Conservation (phyloP, 2,329 filamentous ascomycete genomes). For the Penicillium sp. region DNA sequence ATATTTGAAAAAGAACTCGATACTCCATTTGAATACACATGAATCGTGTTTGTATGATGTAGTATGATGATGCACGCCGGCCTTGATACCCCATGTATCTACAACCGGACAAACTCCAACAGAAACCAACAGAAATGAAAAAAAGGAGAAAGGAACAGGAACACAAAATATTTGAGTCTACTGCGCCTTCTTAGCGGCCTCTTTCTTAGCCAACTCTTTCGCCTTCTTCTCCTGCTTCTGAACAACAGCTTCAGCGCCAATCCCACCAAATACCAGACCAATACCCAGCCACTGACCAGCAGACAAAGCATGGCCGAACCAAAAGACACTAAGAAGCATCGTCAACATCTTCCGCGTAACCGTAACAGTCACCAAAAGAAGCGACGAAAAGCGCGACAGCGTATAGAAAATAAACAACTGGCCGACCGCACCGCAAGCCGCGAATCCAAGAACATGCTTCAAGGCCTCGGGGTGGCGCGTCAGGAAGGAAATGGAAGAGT, state of each 20-base stretch:
- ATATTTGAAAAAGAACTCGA: neutral
- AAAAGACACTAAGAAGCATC: conserved; percentile 94
- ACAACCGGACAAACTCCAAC: neutral
- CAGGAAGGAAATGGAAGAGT: conserved; percentile 80
- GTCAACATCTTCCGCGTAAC: conserved; percentile 99
- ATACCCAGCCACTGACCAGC: conserved; percentile 95
- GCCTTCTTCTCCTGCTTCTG: conserved; percentile 80
- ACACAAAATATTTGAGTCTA: conserved; percentile 16
- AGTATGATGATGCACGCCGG: too few species aligned
- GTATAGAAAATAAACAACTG: conserved; percentile 99
- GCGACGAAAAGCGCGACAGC: conserved; percentile 84
- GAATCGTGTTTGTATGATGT: too few species aligned
- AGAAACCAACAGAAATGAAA: neutral
- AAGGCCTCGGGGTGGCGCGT: conserved; percentile 77
- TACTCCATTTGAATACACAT: too few species aligned
- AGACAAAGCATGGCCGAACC: conserved; percentile 86
- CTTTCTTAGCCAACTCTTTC: conserved; percentile 69
- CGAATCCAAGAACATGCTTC: conserved; percentile 87
- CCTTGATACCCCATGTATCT: neutral
- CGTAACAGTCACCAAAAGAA: conserved; percentile 92
- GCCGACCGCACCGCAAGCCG: conserved; percentile 85
- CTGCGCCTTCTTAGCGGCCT: conserved; percentile 34
- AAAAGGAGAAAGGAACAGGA: conserved; percentile 1
- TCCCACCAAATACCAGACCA: conserved; percentile 88
- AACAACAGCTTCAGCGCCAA: conserved; percentile 86